Conservation (phyloP, 2,329 filamentous ascomycete genomes). For the Xylariaceae sp. region DNA sequence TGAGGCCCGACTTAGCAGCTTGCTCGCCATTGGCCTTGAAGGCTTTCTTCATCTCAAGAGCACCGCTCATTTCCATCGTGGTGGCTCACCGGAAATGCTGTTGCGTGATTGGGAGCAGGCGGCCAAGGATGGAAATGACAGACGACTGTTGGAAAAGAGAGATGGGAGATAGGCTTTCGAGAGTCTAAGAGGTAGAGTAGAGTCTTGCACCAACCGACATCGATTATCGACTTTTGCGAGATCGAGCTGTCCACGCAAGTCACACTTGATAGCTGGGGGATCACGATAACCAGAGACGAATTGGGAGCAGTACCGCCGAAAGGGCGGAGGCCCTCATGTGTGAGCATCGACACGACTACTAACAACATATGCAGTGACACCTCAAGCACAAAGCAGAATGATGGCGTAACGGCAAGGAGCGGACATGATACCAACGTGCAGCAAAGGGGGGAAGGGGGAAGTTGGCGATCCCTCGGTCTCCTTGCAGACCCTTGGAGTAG, state of each 20-base stretch:
- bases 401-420: background rate
- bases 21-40: conserved; percentile 5
- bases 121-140: background rate
- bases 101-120: background rate
- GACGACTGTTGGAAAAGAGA: background rate
- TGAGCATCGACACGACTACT: background rate
- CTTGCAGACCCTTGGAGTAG: too few relatives aligned
- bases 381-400: background rate
- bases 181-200: background rate
- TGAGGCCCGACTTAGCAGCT: conserved; percentile 9
- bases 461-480: background rate
- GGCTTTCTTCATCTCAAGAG: conserved; percentile 9
- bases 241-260: background rate
- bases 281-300: background rate
- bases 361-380: background rate
- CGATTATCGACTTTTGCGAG: background rate
- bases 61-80: conserved; percentile 8
- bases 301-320: background rate
- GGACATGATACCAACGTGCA: background rate
- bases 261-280: background rate
- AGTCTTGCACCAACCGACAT: background rate
- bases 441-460: background rate
- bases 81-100: conserved; percentile 2
- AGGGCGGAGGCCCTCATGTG: background rate
- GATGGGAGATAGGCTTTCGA: background rate